Evolutionary conservation across 441 rosid genomes (phyloP).

Genomic region (Populus hybrid): DNA sequence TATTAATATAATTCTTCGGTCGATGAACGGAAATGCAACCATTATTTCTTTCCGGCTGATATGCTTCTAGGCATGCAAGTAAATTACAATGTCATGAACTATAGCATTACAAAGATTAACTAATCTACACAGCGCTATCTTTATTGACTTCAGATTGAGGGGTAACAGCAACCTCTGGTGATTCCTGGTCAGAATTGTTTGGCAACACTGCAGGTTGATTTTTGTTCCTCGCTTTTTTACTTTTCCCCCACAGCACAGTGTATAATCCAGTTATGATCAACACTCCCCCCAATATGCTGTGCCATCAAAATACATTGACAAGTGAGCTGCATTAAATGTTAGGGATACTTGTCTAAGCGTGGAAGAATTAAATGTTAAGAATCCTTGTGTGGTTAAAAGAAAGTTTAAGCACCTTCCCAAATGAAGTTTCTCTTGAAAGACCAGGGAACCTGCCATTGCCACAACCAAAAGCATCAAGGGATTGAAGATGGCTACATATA

Average conservation of each 20-base stretch:
- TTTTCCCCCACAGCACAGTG: conserved; percentile 1
- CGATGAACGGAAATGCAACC: not conserved
- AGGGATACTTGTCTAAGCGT: not conserved
- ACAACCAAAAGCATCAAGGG: conserved; percentile 1
- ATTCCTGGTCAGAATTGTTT: not conserved
- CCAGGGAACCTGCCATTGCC: not conserved
- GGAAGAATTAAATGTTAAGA: not conserved
- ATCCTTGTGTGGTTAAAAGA: not conserved
- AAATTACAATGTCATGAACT: not conserved
- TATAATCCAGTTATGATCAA: not conserved
- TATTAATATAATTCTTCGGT: not conserved
- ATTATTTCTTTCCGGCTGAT: no score
- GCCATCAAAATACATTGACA: not conserved
- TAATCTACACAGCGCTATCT: not conserved
- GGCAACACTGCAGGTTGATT: not conserved
- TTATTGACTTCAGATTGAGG: not conserved
- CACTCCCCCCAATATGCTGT: not conserved
- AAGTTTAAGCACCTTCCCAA: not conserved
- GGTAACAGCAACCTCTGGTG: not conserved
- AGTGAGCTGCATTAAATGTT: not conserved
- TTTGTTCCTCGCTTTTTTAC: not conserved
- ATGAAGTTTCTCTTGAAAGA: not conserved
- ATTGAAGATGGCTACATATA: not conserved
- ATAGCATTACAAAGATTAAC: not conserved
- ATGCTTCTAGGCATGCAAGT: not conserved